These are phyloP conservation scores for Bacidia rubella DNA, from an alignment of 495 filamentous ascomycete genomes.

Conservation along the genomic window DNA sequence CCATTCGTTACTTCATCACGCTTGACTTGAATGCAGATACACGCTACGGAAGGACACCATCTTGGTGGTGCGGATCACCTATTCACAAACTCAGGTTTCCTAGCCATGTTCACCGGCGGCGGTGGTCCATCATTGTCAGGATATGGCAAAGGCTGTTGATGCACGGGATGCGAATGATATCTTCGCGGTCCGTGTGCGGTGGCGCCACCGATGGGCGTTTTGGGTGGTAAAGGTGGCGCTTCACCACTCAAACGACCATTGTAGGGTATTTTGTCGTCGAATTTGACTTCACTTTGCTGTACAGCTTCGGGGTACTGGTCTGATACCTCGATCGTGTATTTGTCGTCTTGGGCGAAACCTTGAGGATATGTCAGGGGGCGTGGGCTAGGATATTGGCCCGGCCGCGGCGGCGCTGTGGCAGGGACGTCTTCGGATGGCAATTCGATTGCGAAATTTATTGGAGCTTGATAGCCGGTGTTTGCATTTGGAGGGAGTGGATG, in stretches of 20 bases:
- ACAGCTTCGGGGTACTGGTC: conserved; percentile 41
- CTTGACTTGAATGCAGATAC: too few relatives aligned
- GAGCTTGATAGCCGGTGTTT: conserved; percentile 22
- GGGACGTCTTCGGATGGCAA: conserved; percentile 46
- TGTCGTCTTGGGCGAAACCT: conserved; percentile 34
- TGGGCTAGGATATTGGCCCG: conserved; percentile 16
- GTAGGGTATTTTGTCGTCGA: conserved; percentile 36
- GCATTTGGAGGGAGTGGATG: conserved; percentile 41
- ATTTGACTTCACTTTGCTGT: conserved; percentile 26
- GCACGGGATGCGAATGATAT: conserved; percentile 25
- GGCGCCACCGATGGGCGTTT: conserved; percentile 53
- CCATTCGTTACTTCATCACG: too few relatives aligned
- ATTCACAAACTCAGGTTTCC: conserved; percentile 64
- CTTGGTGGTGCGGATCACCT: conserved; percentile 8
- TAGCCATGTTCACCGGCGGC: conserved; percentile 66
- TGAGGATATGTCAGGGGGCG: conserved; percentile 13
- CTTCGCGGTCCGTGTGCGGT: conserved; percentile 18
- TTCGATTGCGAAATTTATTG: conserved; percentile 42
- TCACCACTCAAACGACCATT: conserved; percentile 26
- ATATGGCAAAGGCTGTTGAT: conserved; percentile 45
- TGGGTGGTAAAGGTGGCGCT: conserved; percentile 69
- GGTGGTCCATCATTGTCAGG: conserved; percentile 71
- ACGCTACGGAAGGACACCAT: too few relatives aligned
- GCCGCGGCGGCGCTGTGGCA: conserved; percentile 16
- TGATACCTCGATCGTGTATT: conserved; percentile 43